Percentiles rank a stretch among this genome's conserved stretches.
Conservation (phyloP, 179 eudicot genomes). For the Drosera spatulata region DNA sequence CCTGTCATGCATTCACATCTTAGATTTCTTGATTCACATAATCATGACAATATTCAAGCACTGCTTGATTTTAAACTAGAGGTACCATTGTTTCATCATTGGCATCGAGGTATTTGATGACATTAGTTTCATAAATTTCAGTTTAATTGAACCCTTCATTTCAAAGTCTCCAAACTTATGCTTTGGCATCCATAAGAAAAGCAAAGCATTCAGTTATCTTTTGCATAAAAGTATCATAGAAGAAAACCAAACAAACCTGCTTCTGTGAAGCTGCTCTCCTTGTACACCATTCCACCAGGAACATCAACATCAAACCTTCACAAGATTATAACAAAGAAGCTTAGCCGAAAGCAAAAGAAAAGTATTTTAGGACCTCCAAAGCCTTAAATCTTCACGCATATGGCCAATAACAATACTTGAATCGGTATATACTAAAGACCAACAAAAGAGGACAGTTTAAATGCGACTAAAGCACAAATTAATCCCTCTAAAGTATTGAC, state of each 20-base stretch:
- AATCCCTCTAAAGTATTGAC: not conserved
- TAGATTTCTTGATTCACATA: no score
- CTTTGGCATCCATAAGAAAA: no score
- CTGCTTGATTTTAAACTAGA: no score
- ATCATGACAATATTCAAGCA: no score
- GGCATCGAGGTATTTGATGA: no score
- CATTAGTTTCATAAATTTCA: no score
- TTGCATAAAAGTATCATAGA: not conserved
- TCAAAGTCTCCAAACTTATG: no score
- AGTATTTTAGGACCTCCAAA: not conserved
- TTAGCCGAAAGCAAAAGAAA: not conserved
- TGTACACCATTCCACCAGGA: constrained; percentile 81
- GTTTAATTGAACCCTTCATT: no score
- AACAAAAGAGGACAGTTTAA: not conserved
- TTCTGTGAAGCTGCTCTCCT: constrained; percentile 91
- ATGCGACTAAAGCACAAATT: not conserved
- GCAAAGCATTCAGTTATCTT: constrained; percentile 1
- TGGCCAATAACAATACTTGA: not conserved
- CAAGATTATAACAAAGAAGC: constrained; percentile 4
- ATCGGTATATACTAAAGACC: not conserved
- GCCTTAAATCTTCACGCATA: no score
- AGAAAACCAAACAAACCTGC: constrained; percentile 40
- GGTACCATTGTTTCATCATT: no score
- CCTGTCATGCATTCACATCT: constrained; percentile 28
- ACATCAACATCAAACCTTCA: constrained; percentile 95